Evolutionary conservation across 2,329 filamentous ascomycete genomes (phyloP).

Genomic region (Fusarium sp.): DNA sequence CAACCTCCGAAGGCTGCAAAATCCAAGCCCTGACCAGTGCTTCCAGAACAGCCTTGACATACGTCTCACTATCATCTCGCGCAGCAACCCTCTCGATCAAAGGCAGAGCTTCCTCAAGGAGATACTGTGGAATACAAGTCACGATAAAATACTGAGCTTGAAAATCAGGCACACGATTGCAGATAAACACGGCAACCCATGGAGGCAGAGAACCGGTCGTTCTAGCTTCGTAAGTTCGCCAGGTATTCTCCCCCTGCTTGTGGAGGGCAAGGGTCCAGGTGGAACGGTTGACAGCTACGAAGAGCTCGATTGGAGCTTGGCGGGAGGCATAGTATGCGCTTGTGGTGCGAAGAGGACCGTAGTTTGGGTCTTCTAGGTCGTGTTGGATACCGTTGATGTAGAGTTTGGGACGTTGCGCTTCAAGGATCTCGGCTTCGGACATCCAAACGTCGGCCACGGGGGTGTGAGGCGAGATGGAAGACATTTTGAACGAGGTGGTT

Average conservation of each 20-base stretch:
- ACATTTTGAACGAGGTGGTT: background rate
- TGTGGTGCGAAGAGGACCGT: background rate
- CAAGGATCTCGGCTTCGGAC: background rate
- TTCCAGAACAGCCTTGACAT: background rate
- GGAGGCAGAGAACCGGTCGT: background rate
- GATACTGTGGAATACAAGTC: accelerated
- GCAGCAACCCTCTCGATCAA: background rate
- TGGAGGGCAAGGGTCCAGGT: background rate
- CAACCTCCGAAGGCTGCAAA: background rate
- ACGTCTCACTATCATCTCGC: background rate
- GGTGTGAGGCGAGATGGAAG: accelerated
- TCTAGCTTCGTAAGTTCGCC: background rate
- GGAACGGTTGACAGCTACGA: background rate
- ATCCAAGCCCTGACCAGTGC: background rate
- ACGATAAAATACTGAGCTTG: background rate
- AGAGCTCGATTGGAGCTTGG: background rate
- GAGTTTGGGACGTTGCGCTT: background rate
- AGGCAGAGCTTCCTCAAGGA: accelerated
- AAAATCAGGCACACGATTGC: accelerated
- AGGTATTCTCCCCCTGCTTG: accelerated
- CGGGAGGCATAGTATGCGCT: background rate
- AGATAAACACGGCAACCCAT: background rate
- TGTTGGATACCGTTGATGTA: background rate
- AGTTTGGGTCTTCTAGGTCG: background rate
- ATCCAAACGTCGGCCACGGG: background rate